Evolutionary conservation across 108 stramenopile genomes (phyloP).

Genomic region (Mayamaea pseudoterrestris): DNA sequence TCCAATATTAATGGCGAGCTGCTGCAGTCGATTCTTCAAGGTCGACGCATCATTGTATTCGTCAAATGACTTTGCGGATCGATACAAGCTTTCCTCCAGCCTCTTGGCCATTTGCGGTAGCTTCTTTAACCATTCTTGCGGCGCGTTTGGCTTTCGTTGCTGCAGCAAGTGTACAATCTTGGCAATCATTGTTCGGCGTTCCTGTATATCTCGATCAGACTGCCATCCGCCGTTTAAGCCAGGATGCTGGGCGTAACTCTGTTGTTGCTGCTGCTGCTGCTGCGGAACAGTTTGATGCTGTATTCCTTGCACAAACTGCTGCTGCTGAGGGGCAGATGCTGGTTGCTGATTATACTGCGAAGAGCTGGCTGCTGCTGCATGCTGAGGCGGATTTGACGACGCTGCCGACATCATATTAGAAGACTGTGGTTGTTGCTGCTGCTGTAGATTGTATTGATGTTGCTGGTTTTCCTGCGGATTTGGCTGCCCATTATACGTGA

Average conservation of each 20-base stretch:
- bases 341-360: slow-evolving; percentile 17
- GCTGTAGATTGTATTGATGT: slow-evolving; percentile 1
- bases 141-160: slow-evolving; percentile 87
- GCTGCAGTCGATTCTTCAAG: slow-evolving; percentile 88
- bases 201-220: slow-evolving; percentile 76
- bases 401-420: neutral
- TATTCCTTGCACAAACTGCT: slow-evolving; percentile 11
- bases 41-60: slow-evolving; percentile 86
- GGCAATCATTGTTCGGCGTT: slow-evolving; percentile 87
- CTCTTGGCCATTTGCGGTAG: slow-evolving; percentile 95
- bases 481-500: slow-evolving; percentile 5
- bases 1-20: slow-evolving; percentile 86
- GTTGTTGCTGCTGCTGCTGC: slow-evolving; percentile 19
- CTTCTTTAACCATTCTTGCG: slow-evolving; percentile 91
- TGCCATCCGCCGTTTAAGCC: slow-evolving; percentile 87
- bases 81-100: slow-evolving; percentile 88
- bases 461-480: too few relatives aligned
- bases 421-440: slow-evolving; percentile 13
- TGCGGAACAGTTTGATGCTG: slow-evolving; percentile 22
- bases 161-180: slow-evolving; percentile 90
- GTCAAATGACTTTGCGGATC: slow-evolving; percentile 77
- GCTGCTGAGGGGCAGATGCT: slow-evolving; percentile 6
- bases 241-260: slow-evolving; percentile 33
- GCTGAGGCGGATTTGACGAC: slow-evolving; percentile 10
- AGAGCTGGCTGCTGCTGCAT: slow-evolving; percentile 26